Percentiles rank a stretch among this genome's conserved stretches.
These are phyloP conservation scores for Ilex asprella DNA, from an alignment of 257 asterid species.

Conservation along the genomic window DNA sequence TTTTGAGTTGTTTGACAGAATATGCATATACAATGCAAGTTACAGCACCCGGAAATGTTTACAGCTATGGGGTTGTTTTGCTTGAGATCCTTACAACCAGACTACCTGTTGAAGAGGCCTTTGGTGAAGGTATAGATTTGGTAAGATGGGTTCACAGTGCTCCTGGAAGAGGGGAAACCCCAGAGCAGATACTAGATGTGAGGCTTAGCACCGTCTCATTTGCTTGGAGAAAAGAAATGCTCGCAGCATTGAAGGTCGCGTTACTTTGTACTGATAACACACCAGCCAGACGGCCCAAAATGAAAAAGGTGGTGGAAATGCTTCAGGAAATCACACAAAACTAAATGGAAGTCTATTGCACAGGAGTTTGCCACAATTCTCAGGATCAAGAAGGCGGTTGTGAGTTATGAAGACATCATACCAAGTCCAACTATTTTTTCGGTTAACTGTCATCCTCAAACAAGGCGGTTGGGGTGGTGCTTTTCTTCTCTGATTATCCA, in stretches of 20 bases:
- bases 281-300: slow-evolving; percentile 93
- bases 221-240: slow-evolving; percentile 95
- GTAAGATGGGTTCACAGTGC: slow-evolving; percentile 98
- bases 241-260: slow-evolving; percentile 75
- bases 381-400: background rate
- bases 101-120: slow-evolving; percentile 85
- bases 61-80: slow-evolving; percentile 90
- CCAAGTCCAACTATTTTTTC: background rate
- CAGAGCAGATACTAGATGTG: slow-evolving; percentile 95
- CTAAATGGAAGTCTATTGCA: slow-evolving; percentile 8
- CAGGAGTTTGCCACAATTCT: background rate
- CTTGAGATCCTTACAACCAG: slow-evolving; percentile 85
- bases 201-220: slow-evolving; percentile 84
- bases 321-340: slow-evolving; percentile 53
- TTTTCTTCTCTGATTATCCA: too few relatives aligned
- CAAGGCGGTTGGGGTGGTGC: too few relatives aligned
- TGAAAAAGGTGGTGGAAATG: slow-evolving; percentile 93
- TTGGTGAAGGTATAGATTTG: slow-evolving; percentile 93
- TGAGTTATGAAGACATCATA: background rate
- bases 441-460: too few relatives aligned
- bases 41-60: slow-evolving; percentile 94
- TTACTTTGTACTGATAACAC: slow-evolving; percentile 75
- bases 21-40: slow-evolving; percentile 99
- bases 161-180: slow-evolving; percentile 85
- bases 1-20: slow-evolving; percentile 35